Percentiles rank a stretch among this genome's conserved stretches.
phyloP scores from a whole-genome alignment of 108 stramenopile genomes.

The Fistulifera pelliculosa region DNA sequence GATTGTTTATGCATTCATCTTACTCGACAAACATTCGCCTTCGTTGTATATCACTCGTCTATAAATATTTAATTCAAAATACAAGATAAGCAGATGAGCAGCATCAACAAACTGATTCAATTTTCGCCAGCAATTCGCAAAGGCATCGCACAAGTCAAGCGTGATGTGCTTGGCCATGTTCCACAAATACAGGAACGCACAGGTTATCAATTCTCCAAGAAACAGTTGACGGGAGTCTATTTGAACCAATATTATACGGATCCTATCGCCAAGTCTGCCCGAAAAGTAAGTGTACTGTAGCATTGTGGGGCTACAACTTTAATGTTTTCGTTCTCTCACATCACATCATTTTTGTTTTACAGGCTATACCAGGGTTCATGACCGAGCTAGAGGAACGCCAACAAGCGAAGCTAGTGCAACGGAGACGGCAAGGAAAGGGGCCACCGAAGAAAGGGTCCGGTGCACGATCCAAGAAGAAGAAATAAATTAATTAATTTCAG shows the following conservation, averaged over 20 bases:
- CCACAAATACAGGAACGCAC: constrained; percentile 50
- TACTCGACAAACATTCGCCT: too few relatives aligned
- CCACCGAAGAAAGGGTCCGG: constrained; percentile 87
- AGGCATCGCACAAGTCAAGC: constrained; percentile 32
- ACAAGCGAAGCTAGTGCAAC: constrained; percentile 40
- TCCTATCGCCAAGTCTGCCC: constrained; percentile 57
- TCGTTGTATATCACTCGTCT: too few relatives aligned
- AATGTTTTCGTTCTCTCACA: neutral
- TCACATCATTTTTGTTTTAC: constrained; percentile 4
- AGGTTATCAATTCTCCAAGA: constrained; percentile 52
- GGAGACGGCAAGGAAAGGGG: constrained; percentile 78
- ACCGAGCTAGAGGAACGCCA: constrained; percentile 64
- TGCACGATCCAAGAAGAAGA: constrained; percentile 42
- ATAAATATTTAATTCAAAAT: too few relatives aligned
- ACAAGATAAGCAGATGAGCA: too few relatives aligned
- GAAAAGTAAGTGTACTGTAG: constrained; percentile 45
- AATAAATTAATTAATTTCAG: too few relatives aligned
- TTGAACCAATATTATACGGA: constrained; percentile 64
- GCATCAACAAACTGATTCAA: too few relatives aligned
- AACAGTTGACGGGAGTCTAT: constrained; percentile 48
- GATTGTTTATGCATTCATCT: too few relatives aligned
- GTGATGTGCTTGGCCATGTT: constrained; percentile 71
- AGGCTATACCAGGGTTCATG: constrained; percentile 30
- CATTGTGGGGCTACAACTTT: neutral
- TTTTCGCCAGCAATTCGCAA: constrained; percentile 22